phyloP scores from a whole-genome alignment of 2,329 filamentous ascomycete genomes.

The Aspergillus sojae region DNA sequence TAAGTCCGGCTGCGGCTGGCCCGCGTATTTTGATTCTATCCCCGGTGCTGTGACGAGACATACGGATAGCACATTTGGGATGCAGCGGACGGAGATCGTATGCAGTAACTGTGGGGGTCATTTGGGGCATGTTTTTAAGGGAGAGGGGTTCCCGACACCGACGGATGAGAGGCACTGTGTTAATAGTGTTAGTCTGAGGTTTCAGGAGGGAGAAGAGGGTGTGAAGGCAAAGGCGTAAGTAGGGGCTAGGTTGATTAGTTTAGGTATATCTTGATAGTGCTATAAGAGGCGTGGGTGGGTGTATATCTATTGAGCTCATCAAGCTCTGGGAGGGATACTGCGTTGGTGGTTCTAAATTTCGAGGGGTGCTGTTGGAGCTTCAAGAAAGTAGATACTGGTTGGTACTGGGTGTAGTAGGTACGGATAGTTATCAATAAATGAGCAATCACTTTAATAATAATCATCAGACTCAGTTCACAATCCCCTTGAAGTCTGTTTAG shows the following conservation, averaged over 20 bases:
- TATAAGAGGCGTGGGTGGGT: neutral
- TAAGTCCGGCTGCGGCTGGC: conserved; percentile 95
- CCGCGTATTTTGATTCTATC: conserved; percentile 94
- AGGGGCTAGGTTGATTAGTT: neutral
- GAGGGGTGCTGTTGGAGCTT: neutral
- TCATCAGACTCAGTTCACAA: neutral
- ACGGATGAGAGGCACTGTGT: conserved; percentile 98
- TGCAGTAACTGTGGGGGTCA: conserved; percentile 94
- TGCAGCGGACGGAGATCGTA: conserved; percentile 88
- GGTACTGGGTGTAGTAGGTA: neutral
- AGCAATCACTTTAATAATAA: neutral
- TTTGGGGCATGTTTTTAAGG: conserved; percentile 88
- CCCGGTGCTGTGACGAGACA: conserved; percentile 86
- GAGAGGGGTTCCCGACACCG: conserved; percentile 78
- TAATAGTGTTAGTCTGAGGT: conserved; percentile 88
- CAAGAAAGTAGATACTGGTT: neutral
- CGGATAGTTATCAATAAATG: neutral
- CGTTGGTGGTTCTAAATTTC: neutral
- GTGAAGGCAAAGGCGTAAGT: conserved; percentile 34
- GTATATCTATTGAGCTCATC: neutral
- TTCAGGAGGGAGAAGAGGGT: conserved; percentile 63
- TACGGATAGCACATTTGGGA: conserved; percentile 75
- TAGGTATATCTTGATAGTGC: neutral
- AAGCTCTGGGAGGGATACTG: neutral
- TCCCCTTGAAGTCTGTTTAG: neutral